Percentiles rank a stretch among this genome's conserved stretches.
Conservation (phyloP, 2,329 filamentous ascomycete genomes). For the Monilinia fructicola region DNA sequence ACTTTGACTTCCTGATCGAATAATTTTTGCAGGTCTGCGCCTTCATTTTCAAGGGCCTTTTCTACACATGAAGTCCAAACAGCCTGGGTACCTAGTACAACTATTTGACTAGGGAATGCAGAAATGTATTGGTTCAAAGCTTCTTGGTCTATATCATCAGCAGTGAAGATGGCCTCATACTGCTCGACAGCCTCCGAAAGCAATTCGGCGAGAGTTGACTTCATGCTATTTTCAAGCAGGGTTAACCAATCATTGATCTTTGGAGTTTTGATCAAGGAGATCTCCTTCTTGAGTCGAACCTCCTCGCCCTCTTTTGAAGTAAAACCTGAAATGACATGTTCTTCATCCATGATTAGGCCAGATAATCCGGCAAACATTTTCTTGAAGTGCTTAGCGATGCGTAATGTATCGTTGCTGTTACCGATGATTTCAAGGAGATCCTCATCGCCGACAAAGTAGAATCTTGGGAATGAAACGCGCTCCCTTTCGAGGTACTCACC, state of each 20-base stretch:
- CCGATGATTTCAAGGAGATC: conserved; percentile 98
- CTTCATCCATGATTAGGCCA: conserved; percentile 87
- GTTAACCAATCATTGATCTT: conserved; percentile 99
- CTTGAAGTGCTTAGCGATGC: conserved; percentile 97
- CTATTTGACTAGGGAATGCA: conserved; percentile 87
- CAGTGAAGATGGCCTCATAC: conserved; percentile 76
- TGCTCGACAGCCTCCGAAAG: conserved; percentile 81
- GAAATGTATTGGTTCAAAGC: conserved; percentile 79
- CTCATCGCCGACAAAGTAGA: conserved; percentile 99
- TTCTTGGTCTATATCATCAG: conserved; percentile 65
- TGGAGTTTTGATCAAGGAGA: conserved; percentile 89
- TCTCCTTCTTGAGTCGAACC: conserved; percentile 83
- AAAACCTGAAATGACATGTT: conserved; percentile 84
- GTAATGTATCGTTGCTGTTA: conserved; percentile 95
- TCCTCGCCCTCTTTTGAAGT: conserved; percentile 94
- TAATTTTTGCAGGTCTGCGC: conserved; percentile 65
- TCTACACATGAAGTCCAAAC: conserved; percentile 92
- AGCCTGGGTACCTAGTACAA: conserved; percentile 89
- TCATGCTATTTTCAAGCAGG: conserved; percentile 89
- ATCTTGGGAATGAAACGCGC: conserved; percentile 93
- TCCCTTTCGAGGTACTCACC: conserved; percentile 98
- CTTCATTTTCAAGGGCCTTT: conserved; percentile 69
- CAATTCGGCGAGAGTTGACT: conserved; percentile 85
- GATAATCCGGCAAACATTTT: conserved; percentile 99
- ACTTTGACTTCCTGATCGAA: conserved; percentile 83